Conservation (phyloP, 345 rosid species). For the Acer saccharum region DNA sequence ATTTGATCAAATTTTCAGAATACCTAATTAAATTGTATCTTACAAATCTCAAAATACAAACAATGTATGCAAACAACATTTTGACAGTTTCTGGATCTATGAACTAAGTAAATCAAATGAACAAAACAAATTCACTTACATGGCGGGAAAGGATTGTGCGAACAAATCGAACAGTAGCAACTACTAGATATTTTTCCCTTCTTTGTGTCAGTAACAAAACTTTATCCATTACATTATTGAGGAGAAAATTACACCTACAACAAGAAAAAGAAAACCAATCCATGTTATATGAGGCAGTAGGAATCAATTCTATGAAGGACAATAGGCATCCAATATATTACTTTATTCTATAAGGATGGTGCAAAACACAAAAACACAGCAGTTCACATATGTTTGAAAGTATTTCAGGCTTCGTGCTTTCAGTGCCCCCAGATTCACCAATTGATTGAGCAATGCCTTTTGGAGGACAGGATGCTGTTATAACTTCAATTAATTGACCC, state of each 20-base stretch:
- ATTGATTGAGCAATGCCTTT: conserved; percentile 36
- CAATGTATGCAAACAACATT: background rate
- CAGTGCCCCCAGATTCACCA: conserved; percentile 46
- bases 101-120: background rate
- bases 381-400: conserved; percentile 88
- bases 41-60: background rate
- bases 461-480: conserved; percentile 74
- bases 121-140: conserved; percentile 51
- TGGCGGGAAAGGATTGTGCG: conserved; percentile 85
- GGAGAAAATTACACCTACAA: conserved; percentile 90
- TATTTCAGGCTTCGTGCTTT: conserved; percentile 79
- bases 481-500: conserved; percentile 83
- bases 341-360: conserved; percentile 95
- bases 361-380: conserved; percentile 90
- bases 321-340: conserved; percentile 37
- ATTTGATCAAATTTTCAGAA: background rate
- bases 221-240: conserved; percentile 75
- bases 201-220: conserved; percentile 78
- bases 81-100: background rate
- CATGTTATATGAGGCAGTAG: conserved; percentile 15
- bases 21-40: background rate
- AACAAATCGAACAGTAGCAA: conserved; percentile 90
- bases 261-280: conserved; percentile 26
- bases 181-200: conserved; percentile 90
- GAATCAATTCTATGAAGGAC: conserved; percentile 14